These are phyloP conservation scores for Penicillium crystallinum DNA, from an alignment of 495 filamentous ascomycete genomes.

Conservation along the genomic window DNA sequence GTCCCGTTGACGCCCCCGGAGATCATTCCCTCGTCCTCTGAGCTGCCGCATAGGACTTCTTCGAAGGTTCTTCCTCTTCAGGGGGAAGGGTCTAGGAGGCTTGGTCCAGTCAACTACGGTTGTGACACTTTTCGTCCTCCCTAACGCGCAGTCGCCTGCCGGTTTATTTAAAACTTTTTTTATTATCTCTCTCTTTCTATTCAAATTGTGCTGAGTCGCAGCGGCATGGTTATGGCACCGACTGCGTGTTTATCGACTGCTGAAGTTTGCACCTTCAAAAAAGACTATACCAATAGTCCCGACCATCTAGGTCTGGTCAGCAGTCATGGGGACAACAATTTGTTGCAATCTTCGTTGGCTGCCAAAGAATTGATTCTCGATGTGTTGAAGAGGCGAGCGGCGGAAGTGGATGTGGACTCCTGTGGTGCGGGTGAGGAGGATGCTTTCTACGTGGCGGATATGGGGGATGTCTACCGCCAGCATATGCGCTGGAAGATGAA, in stretches of 20 bases:
- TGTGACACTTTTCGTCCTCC: slow-evolving; percentile 86
- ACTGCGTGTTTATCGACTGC: slow-evolving; percentile 52
- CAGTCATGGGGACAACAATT: slow-evolving; percentile 35
- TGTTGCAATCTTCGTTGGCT: slow-evolving; percentile 44
- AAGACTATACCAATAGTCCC: slow-evolving; percentile 25
- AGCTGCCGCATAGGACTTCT: slow-evolving; percentile 99
- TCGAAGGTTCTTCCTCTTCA: slow-evolving; percentile 92
- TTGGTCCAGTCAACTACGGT: slow-evolving; percentile 64
- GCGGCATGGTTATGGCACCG: slow-evolving; percentile 64
- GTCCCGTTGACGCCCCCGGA: slow-evolving; percentile 49
- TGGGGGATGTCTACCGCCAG: slow-evolving; percentile 98
- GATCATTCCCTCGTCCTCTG: slow-evolving; percentile 53
- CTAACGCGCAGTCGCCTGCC: slow-evolving; percentile 55
- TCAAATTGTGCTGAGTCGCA: slow-evolving; percentile 33
- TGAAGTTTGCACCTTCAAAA: slow-evolving; percentile 44
- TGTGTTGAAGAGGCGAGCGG: slow-evolving; percentile 74
- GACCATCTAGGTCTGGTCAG: slow-evolving; percentile 23
- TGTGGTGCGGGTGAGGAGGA: slow-evolving; percentile 92
- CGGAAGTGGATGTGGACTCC: slow-evolving; percentile 72
- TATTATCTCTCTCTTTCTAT: slow-evolving; percentile 12
- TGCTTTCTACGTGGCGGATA: slow-evolving; percentile 95
- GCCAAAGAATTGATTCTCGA: slow-evolving; percentile 63
- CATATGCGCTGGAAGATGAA: slow-evolving; percentile 97
- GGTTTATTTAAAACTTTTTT: slow-evolving; percentile 10
- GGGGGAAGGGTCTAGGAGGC: slow-evolving; percentile 34